Conservation (phyloP, 2,329 filamentous ascomycete species). For the Diaporthe australafricana region DNA sequence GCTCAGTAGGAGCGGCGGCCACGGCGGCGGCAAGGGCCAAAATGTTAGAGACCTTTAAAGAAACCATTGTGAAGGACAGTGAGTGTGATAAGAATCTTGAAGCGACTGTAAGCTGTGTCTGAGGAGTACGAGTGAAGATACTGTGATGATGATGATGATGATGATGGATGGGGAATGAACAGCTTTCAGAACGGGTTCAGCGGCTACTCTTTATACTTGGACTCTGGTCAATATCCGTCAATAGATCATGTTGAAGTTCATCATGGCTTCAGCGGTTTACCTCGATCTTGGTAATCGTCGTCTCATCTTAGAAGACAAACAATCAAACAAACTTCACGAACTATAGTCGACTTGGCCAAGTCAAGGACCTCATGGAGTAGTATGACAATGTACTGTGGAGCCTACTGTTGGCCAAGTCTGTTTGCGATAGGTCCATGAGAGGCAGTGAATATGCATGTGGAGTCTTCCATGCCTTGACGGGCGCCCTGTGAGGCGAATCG, state of each 20-base stretch:
- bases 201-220: constrained; percentile 3
- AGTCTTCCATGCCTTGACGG: not conserved
- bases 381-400: not conserved
- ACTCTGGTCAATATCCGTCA: not conserved
- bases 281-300: not conserved
- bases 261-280: not conserved
- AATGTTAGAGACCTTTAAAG: constrained; percentile 8
- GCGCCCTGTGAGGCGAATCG: not conserved
- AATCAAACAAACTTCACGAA: constrained; percentile 1
- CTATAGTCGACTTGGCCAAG: not conserved
- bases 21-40: constrained; percentile 7
- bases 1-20: constrained; percentile 16
- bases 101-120: not conserved
- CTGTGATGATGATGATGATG: constrained; percentile 4
- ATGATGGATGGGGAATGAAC: not conserved
- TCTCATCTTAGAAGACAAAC: constrained; percentile 14
- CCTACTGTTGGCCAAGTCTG: not conserved
- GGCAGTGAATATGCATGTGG: not conserved
- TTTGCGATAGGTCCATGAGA: not conserved
- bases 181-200: not conserved
- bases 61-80: constrained; percentile 4
- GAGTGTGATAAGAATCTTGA: not conserved
- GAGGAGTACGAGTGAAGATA: not conserved
- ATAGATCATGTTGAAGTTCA: not conserved
- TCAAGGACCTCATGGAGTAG: not conserved